Evolutionary conservation across 768 basidiomycete species (phyloP).

Genomic region (Naganishia onofrii): DNA sequence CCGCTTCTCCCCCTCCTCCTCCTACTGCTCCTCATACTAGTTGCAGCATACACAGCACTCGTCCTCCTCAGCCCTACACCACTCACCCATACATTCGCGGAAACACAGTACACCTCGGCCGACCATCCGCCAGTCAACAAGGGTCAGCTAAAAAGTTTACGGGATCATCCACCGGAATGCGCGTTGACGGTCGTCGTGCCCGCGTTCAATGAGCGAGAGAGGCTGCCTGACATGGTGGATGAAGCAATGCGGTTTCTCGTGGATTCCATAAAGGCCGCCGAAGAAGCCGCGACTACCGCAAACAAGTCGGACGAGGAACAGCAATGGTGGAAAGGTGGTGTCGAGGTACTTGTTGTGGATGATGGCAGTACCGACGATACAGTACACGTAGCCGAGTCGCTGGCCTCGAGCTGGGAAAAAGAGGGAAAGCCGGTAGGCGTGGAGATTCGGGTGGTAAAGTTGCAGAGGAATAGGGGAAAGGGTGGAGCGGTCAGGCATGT

Average conservation of each 20-base stretch:
- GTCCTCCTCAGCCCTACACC: slow-evolving; percentile 71
- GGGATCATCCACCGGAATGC: slow-evolving; percentile 58
- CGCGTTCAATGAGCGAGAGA: slow-evolving; percentile 83
- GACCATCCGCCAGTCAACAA: slow-evolving; percentile 58
- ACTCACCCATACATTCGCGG: slow-evolving; percentile 64
- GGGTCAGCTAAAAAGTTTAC: slow-evolving; percentile 60
- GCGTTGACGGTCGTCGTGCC: slow-evolving; percentile 81
- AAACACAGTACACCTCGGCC: slow-evolving; percentile 66
- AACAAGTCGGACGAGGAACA: no score
- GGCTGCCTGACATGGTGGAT: slow-evolving; percentile 78
- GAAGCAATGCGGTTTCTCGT: slow-evolving; percentile 61
- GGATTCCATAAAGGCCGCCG: not conserved
- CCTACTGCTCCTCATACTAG: not conserved
- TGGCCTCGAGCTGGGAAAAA: slow-evolving; percentile 61
- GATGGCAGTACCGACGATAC: slow-evolving; percentile 84
- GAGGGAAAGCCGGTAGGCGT: slow-evolving; percentile 43
- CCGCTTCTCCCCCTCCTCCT: not conserved
- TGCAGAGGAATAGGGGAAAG: slow-evolving; percentile 82
- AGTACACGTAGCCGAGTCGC: slow-evolving; percentile 61
- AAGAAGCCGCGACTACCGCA: no score
- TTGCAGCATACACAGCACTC: slow-evolving; percentile 67
- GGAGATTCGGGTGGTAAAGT: slow-evolving; percentile 70
- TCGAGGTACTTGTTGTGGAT: slow-evolving; percentile 81
- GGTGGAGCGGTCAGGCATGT: slow-evolving; percentile 85
- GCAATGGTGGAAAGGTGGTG: slow-evolving; percentile 49